phyloP scores from a whole-genome alignment of 2,329 filamentous ascomycete genomes.

The Penicillium sumatraense region DNA sequence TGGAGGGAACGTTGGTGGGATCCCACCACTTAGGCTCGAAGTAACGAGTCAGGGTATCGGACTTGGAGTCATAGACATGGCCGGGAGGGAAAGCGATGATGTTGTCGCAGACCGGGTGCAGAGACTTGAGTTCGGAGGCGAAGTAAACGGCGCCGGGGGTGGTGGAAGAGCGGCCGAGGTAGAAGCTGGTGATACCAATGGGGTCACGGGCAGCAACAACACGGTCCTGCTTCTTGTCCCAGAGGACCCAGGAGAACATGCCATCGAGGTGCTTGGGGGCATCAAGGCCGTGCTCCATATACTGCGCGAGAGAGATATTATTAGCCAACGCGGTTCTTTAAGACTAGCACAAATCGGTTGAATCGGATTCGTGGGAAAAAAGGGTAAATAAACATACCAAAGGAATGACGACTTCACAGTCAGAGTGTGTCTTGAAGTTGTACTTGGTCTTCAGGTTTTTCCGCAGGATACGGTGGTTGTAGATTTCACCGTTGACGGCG shows the following conservation, averaged over 20 bases:
- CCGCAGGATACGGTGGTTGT: constrained; percentile 96
- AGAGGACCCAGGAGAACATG: constrained; percentile 99
- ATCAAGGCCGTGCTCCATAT: constrained; percentile 88
- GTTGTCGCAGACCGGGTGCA: constrained; percentile 92
- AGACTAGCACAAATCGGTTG: neutral
- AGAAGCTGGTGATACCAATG: constrained; percentile 96
- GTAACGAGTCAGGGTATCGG: constrained; percentile 81
- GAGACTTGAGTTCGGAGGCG: constrained; percentile 92
- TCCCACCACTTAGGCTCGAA: constrained; percentile 95
- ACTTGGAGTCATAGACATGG: constrained; percentile 94
- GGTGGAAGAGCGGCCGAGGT: constrained; percentile 87
- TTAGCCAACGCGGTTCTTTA: constrained; percentile 20
- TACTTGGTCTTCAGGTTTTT: constrained; percentile 83
- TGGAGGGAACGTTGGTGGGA: constrained; percentile 73
- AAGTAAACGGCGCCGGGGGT: constrained; percentile 90
- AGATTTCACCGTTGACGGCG: constrained; percentile 99
- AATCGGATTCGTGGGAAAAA: too few species aligned
- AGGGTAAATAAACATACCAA: constrained; percentile 79
- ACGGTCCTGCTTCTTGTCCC: constrained; percentile 92
- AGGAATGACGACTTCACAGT: constrained; percentile 98
- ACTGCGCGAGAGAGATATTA: constrained; percentile 58
- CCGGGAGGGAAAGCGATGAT: constrained; percentile 93
- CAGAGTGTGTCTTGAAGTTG: constrained; percentile 97
- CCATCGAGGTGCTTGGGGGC: constrained; percentile 93
- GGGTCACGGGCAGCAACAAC: constrained; percentile 93